These are phyloP conservation scores for Acanthamoeba lenticulata DNA, from an alignment of 208 protist genomes.

Conservation along the genomic window DNA sequence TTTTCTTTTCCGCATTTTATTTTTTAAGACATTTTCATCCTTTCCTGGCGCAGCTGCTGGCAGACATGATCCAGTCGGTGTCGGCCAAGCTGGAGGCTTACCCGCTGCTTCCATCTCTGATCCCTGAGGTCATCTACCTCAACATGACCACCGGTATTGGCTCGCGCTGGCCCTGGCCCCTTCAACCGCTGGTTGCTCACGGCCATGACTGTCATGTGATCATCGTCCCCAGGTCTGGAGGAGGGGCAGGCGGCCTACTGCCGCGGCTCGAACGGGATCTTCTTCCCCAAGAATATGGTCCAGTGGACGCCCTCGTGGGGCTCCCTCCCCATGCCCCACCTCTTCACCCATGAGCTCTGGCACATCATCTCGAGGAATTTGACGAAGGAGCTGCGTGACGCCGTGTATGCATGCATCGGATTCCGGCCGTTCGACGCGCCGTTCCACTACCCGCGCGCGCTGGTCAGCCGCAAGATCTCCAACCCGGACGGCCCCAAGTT, in stretches of 20 bases:
- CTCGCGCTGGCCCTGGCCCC: background rate
- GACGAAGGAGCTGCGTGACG: background rate
- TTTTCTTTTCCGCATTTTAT: background rate
- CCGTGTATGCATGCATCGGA: background rate
- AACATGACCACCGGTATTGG: background rate
- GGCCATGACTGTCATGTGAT: background rate
- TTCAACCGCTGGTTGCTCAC: no score
- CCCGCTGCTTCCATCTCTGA: background rate
- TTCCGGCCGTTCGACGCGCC: background rate
- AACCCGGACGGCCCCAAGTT: conserved; percentile 30
- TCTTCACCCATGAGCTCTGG: conserved; percentile 26
- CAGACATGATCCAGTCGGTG: background rate
- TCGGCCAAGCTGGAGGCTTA: background rate
- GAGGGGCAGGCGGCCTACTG: background rate
- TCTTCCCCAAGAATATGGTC: background rate
- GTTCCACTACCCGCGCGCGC: background rate
- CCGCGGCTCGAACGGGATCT: background rate
- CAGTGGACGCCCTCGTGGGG: background rate
- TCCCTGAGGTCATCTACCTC: background rate
- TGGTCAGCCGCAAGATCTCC: background rate
- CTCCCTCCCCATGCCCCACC: background rate
- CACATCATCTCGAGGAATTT: conserved; percentile 24
- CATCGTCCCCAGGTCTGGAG: background rate
- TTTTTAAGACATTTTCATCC: background rate
- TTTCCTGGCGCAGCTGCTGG: background rate